Conservation (phyloP, 2,329 filamentous ascomycete genomes). For the Corinectria fuckeliana region DNA sequence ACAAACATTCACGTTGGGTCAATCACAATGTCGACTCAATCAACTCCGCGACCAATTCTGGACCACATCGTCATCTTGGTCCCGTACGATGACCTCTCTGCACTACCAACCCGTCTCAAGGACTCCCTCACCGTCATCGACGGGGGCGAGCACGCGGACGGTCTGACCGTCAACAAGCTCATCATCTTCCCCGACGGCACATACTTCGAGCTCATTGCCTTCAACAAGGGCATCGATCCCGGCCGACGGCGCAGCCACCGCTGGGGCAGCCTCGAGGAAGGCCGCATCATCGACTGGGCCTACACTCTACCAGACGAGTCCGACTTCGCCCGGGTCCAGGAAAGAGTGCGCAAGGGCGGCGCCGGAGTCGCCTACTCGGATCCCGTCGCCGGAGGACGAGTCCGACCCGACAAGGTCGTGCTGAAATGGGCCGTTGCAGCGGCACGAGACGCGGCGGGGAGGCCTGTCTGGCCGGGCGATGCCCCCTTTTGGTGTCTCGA, state of each 20-base stretch:
- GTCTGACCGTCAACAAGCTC: constrained; percentile 66
- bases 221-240: constrained; percentile 53
- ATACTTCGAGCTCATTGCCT: constrained; percentile 72
- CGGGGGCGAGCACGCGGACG: constrained; percentile 68
- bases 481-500: constrained; percentile 73
- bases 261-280: constrained; percentile 61
- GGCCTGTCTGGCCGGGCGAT: constrained; percentile 50
- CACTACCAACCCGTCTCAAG: constrained; percentile 58
- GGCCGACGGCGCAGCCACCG: constrained; percentile 56
- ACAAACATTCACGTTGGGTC: neutral
- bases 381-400: constrained; percentile 60
- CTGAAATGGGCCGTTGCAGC: constrained; percentile 66
- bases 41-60: constrained; percentile 44
- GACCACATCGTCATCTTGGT: constrained; percentile 72
- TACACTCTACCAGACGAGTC: constrained; percentile 51
- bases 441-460: constrained; percentile 35
- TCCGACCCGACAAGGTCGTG: constrained; percentile 59
- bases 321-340: constrained; percentile 48
- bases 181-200: constrained; percentile 68
- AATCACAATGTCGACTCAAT: constrained; percentile 13
- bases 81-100: constrained; percentile 54
- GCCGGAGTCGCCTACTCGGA: constrained; percentile 53
- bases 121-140: constrained; percentile 63
- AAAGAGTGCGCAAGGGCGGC: constrained; percentile 41
- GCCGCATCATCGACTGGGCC: constrained; percentile 66